phyloP scores from a whole-genome alignment of 2,329 filamentous ascomycete genomes.

The Alternaria angustiovoidea region DNA sequence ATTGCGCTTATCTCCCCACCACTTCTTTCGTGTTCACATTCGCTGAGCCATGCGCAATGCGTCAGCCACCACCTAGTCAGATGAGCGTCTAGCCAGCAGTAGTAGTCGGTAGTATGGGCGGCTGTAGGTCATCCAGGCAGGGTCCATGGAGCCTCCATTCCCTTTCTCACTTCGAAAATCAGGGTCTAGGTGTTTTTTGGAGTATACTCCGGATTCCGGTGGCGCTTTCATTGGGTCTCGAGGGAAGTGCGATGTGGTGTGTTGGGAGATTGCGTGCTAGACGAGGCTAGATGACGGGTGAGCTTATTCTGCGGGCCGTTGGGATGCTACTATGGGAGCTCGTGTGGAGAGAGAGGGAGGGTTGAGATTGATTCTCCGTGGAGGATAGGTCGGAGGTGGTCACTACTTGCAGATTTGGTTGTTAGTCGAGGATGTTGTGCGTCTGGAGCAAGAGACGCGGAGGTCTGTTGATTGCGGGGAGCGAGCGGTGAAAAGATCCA shows the following conservation, averaged over 20 bases:
- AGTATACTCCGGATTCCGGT: constrained; percentile 11
- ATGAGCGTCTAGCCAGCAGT: constrained; percentile 1
- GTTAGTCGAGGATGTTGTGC: background rate
- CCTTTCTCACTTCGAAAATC: background rate
- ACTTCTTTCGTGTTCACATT: background rate
- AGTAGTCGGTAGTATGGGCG: constrained; percentile 4
- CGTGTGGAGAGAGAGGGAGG: background rate
- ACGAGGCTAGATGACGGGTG: constrained; percentile 13
- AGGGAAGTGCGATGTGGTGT: constrained; percentile 3
- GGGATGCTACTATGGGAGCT: constrained; percentile 10
- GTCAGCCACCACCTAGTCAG: constrained; percentile 8
- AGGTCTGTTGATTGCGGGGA: background rate
- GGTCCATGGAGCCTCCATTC: constrained; percentile 9
- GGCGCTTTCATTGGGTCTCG: background rate
- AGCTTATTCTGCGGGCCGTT: constrained; percentile 26
- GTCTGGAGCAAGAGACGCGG: background rate
- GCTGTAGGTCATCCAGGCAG: constrained; percentile 7
- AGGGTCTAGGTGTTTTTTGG: constrained; percentile 4
- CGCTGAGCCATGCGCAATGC: background rate
- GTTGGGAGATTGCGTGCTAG: constrained; percentile 19
- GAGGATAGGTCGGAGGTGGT: constrained; percentile 1
- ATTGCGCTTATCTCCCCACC: constrained; percentile 10
- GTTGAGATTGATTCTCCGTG: constrained; percentile 6
- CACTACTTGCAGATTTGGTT: background rate
- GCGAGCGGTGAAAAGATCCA: constrained; percentile 3